Base-by-base conservation (phyloP, 495 filamentous ascomycete genomes). In the Lichina pygmaea region DNA sequence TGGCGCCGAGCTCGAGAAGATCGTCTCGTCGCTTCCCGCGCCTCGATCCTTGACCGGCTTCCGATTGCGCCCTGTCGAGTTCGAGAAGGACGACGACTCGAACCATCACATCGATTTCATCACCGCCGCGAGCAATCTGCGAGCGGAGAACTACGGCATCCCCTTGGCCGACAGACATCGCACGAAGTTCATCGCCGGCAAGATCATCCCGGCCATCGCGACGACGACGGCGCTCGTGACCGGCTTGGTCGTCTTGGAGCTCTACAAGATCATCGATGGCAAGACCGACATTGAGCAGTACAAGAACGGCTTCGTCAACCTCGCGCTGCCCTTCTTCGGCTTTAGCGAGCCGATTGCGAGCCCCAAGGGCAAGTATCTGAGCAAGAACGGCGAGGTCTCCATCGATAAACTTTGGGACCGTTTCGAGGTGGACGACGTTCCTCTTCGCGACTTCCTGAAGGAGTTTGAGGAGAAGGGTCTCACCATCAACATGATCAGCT, bases 101-200 rank as follows among this genome's bases (percentile, higher is more conserved):
- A 99, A 99, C 62, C 69, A 85, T 58, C 91, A 99, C 64, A 99
- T 99, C 58, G 89, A 95, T 63, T 95, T 99, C 66, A 99, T 99
- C 59, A 86, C 91, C 7, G 84, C 84, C 1, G 83, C 86, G 46
- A 93, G 84, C 66, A 99, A 99, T 60, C 68, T 95, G 33, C 81
- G 91, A 43, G 91, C 91, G 7, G 78, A 93, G 55, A 99, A 99
- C 60, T 99, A 99, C 68, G 84, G 81, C 47, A 99, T 99, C 52
- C 69, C 78, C 50, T 71, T 75, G 49, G 86, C 91, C 0, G 85
- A 99, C 55, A 71, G 81, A 45, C 91, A 94, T 68, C 85, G 85
- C 71, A 99, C 86, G 46, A 99, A 99, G 63, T 94, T 95, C 62
- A 95, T 99, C 61, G 91, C 91, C 24, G 91, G 91, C 57, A 99